Evolutionary conservation across 306 rosid genomes (phyloP).

Genomic region (Cucurbita moschata): DNA sequence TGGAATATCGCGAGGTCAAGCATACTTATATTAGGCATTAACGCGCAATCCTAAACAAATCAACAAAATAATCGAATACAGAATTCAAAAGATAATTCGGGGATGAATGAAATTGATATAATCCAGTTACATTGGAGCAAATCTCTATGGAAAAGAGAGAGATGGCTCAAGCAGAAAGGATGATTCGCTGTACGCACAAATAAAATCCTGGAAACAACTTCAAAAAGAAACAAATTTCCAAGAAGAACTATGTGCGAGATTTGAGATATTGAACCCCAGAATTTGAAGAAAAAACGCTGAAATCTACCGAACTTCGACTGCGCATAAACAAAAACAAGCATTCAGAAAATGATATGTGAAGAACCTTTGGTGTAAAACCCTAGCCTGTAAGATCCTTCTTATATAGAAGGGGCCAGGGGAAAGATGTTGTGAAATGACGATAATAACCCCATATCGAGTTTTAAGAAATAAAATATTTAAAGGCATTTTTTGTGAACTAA

Average conservation of each 20-base stretch:
- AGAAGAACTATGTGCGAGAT: conserved; percentile 58
- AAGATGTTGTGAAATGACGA: neutral
- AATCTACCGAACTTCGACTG: neutral
- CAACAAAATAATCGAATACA: neutral
- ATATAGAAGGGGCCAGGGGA: neutral
- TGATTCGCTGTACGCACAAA: conserved; percentile 43
- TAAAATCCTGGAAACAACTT: conserved; percentile 49
- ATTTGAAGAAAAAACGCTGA: neutral
- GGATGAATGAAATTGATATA: conserved; percentile 13
- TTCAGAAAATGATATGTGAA: neutral
- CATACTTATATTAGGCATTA: neutral
- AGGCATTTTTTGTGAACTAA: too few relatives aligned
- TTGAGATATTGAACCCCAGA: neutral
- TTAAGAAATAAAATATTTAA: neutral
- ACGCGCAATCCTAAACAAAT: neutral
- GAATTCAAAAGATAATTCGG: neutral
- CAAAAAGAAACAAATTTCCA: conserved; percentile 19
- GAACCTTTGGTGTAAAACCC: neutral
- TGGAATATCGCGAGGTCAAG: neutral
- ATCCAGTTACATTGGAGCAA: conserved; percentile 80
- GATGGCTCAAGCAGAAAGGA: conserved; percentile 89
- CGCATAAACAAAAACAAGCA: neutral
- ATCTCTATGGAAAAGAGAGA: conserved; percentile 29
- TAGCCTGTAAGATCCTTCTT: neutral
- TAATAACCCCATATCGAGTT: neutral